Evolutionary conservation across 2,329 filamentous ascomycete species (phyloP), one percentile per base, ranked within the genome.

Genomic region (Neophaeococcomyces aloes): DNA sequence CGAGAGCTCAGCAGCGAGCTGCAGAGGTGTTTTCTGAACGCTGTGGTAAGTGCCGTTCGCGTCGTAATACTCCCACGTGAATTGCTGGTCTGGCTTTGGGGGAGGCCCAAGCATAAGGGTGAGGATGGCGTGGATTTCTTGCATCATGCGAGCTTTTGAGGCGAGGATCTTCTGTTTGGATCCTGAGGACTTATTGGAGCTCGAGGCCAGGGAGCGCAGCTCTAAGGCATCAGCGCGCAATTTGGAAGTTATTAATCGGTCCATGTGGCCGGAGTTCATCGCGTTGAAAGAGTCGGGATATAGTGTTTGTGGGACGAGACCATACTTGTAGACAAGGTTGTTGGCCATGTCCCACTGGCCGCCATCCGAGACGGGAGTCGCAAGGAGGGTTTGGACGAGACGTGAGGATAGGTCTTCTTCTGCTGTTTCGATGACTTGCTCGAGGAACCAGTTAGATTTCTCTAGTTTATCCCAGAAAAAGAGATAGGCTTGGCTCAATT

Each of bases 381-480:
- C 65, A 21, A 89, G 67, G 3, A 94, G 65, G 3, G 73, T 74
- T 59, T 87, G 81, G 2, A 94, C 72, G 3, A 93, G 65, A 7
- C 87, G 69, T 17, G 79, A 74, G 52, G 88, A 83, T 1, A 93
- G 70, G 27, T 81, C 77, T 54, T 86, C 73, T 40, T 69, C 67
- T 0, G 76, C 73, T 0, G 86, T 93, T 50, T 85, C 78, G 44
- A 94, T 75, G 48, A 89, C 76, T 56, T 84, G 82, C 64, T 93
- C 86, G 14, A 94, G 73, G 66, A 93, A 94, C 69, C 76, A 94
- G 62, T 94, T 94, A 7, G 82, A 74, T 64, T 94, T 94, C 63
- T 94, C 87, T 15, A 94, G 76, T 67, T 94, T 94, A 62, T 94
- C 87, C 81, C 83, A 93, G 72, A 86, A 94, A 67, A 89, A 94